Evolutionary conservation across 352 stramenopile genomes (phyloP).

Genomic region (Hyaloperonospora brassicae): DNA sequence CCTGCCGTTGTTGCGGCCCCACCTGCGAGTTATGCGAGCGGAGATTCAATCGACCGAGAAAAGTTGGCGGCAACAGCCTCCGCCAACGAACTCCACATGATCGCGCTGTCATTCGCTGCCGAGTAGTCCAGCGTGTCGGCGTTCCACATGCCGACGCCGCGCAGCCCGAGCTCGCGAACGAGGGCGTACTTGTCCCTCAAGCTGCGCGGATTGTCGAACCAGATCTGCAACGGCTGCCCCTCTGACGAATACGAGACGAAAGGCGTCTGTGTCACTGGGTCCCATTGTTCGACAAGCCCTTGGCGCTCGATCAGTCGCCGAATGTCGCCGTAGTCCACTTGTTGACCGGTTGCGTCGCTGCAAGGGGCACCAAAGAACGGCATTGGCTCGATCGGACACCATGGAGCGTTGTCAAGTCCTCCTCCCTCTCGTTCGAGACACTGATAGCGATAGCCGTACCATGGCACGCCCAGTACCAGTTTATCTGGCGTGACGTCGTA

Average conservation of each 20-base stretch:
- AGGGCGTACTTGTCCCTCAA: slow-evolving; percentile 51
- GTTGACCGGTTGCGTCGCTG: slow-evolving; percentile 59
- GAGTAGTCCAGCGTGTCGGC: slow-evolving; percentile 65
- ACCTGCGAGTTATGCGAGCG: not conserved
- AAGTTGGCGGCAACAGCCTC: slow-evolving; percentile 19
- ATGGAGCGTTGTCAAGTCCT: slow-evolving; percentile 18
- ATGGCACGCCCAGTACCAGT: slow-evolving; percentile 85
- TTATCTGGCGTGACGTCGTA: slow-evolving; percentile 55
- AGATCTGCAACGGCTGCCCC: slow-evolving; percentile 39
- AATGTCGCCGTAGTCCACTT: slow-evolving; percentile 58
- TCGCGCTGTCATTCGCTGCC: slow-evolving; percentile 28
- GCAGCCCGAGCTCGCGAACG: slow-evolving; percentile 37
- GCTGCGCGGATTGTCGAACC: slow-evolving; percentile 65
- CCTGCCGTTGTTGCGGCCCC: not conserved
- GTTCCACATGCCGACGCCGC: slow-evolving; percentile 79
- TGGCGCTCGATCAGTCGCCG: slow-evolving; percentile 25
- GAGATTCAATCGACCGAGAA: not conserved
- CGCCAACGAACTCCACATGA: slow-evolving; percentile 49
- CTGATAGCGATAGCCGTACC: slow-evolving; percentile 87
- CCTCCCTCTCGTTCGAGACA: slow-evolving; percentile 27
- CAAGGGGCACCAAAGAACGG: slow-evolving; percentile 70
- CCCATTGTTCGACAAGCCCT: slow-evolving; percentile 36
- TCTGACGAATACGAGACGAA: slow-evolving; percentile 31
- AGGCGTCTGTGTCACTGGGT: slow-evolving; percentile 44
- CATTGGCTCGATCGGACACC: slow-evolving; percentile 20